A percentile compares a stretch with the other conserved stretches of the same genome.
Conservation (phyloP, 352 stramenopile genomes). For the Phytophthora fragariae region DNA sequence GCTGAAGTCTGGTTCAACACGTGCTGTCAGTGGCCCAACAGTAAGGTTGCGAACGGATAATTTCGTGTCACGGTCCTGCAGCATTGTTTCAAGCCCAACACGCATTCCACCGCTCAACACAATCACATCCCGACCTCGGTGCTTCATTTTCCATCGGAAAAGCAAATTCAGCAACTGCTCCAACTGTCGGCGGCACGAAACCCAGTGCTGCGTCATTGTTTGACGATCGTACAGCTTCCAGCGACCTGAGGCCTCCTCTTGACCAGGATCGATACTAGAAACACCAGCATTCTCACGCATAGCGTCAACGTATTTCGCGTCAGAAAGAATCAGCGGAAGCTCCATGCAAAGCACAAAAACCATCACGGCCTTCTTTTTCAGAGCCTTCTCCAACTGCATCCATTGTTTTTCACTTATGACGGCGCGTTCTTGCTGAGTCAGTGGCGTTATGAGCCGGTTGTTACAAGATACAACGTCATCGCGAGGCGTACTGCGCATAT, state of each 20-base stretch:
- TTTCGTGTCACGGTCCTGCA: conserved; percentile 56
- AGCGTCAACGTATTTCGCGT: conserved; percentile 50
- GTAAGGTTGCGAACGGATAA: conserved; percentile 66
- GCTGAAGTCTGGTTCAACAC: conserved; percentile 53
- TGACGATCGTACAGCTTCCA: conserved; percentile 72
- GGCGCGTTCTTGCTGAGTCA: conserved; percentile 59
- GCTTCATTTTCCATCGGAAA: conserved; percentile 83
- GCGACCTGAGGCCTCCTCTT: conserved; percentile 32
- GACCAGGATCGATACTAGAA: conserved; percentile 6
- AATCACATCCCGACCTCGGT: conserved; percentile 68
- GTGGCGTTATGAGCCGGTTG: conserved; percentile 52
- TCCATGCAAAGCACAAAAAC: conserved; percentile 74
- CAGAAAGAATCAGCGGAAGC: conserved; percentile 70
- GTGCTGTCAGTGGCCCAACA: conserved; percentile 67
- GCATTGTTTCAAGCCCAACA: conserved; percentile 67
- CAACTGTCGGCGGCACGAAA: conserved; percentile 69
- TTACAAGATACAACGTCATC: conserved; percentile 75
- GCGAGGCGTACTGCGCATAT: conserved; percentile 47
- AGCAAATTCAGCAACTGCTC: conserved; percentile 74
- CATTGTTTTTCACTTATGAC: conserved; percentile 77
- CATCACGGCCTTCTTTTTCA: conserved; percentile 73
- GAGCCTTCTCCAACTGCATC: conserved; percentile 66
- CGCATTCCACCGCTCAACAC: conserved; percentile 75
- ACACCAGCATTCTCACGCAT: conserved; percentile 43
- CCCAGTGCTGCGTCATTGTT: conserved; percentile 66